Conservation (phyloP, 345 rosid genomes). For the Dovyalis caffra region DNA sequence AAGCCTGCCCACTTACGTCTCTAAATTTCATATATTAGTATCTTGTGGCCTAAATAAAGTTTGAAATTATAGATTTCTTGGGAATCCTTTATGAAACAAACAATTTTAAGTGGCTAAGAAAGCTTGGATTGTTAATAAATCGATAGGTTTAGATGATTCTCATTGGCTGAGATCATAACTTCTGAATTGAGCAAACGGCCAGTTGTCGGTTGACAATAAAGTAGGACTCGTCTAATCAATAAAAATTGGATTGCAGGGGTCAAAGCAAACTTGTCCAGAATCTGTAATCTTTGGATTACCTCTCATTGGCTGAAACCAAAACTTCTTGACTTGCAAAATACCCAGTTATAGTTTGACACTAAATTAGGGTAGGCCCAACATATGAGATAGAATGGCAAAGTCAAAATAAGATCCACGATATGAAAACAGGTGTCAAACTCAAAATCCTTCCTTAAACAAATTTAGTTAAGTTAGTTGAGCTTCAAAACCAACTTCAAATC, state of each 20-base stretch:
- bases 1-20: too few relatives aligned
- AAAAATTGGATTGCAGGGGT: not conserved
- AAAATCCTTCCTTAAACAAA: conserved; percentile 1
- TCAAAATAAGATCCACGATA: conserved; percentile 14
- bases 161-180: not conserved
- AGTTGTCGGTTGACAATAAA: not conserved
- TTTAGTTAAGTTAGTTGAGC: conserved; percentile 51
- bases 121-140: too few relatives aligned
- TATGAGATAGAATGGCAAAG: not conserved
- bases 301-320: not conserved
- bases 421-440: conserved; percentile 15
- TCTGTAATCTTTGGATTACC: too few relatives aligned
- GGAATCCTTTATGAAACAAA: too few relatives aligned
- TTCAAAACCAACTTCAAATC: conserved; percentile 48
- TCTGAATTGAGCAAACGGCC: not conserved
- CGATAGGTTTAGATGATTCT: not conserved
- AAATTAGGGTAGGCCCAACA: not conserved
- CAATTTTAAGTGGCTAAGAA: too few relatives aligned
- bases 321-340: too few relatives aligned
- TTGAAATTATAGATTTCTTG: too few relatives aligned
- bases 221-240: not conserved
- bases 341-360: too few relatives aligned
- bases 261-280: not conserved
- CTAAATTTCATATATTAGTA: too few relatives aligned
- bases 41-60: not conserved